Conservation (phyloP, 2,329 filamentous ascomycete species). For the Fusarium sp. region DNA sequence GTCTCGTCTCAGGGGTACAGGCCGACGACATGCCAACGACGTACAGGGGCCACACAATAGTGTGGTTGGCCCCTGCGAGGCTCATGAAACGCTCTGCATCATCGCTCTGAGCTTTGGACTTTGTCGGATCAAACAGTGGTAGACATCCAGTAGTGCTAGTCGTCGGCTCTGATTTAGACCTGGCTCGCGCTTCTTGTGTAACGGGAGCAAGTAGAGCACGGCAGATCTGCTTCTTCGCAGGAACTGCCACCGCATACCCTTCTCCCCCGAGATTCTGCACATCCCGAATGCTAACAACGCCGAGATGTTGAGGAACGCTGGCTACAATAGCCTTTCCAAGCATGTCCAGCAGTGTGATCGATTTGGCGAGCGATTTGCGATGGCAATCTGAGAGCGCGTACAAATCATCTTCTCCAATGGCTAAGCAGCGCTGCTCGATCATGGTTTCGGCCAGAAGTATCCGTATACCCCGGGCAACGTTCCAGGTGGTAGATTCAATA, state of each 20-base stretch:
- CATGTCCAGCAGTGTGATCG: constrained; percentile 52
- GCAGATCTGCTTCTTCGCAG: constrained; percentile 44
- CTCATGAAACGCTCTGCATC: constrained; percentile 61
- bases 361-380: constrained; percentile 51
- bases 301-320: constrained; percentile 63
- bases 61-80: constrained; percentile 60
- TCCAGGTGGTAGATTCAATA: constrained; percentile 61
- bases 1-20: constrained; percentile 54
- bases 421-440: constrained; percentile 54
- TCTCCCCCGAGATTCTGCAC: constrained; percentile 40
- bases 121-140: constrained; percentile 55
- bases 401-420: constrained; percentile 26
- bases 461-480: constrained; percentile 58
- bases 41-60: constrained; percentile 63
- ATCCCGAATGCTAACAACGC: constrained; percentile 57
- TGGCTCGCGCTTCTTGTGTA: constrained; percentile 26
- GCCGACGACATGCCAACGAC: constrained; percentile 61
- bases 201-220: constrained; percentile 46
- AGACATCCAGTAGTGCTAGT: constrained; percentile 38
- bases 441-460: constrained; percentile 62
- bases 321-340: constrained; percentile 58
- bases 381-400: constrained; percentile 46
- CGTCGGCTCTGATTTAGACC: constrained; percentile 27
- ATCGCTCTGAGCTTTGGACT: constrained; percentile 48
- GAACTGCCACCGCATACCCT: constrained; percentile 41